phyloP scores from a whole-genome alignment of 768 basidiomycete species.

The Pisolithus marmoratus region DNA sequence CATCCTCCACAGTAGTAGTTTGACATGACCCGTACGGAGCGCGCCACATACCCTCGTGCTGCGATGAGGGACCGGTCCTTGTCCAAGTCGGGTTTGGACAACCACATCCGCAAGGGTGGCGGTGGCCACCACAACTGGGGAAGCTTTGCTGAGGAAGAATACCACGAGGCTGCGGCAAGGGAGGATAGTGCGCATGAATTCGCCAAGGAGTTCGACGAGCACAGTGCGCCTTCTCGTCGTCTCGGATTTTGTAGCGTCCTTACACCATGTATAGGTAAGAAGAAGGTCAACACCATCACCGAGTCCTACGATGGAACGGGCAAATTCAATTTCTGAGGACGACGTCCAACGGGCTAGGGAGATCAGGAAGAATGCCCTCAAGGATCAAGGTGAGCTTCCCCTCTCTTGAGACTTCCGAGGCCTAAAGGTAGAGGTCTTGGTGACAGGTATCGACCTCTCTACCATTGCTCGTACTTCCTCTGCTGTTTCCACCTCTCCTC shows the following conservation, averaged over 20 bases:
- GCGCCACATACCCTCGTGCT: slow-evolving; percentile 66
- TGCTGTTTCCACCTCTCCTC: slow-evolving; percentile 56
- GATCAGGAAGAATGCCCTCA: slow-evolving; percentile 71
- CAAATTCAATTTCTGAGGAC: slow-evolving; percentile 49
- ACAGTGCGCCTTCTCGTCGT: neutral
- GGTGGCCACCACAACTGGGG: slow-evolving; percentile 88
- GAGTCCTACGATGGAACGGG: slow-evolving; percentile 29
- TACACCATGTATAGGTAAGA: slow-evolving; percentile 11
- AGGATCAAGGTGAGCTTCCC: slow-evolving; percentile 42
- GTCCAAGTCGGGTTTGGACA: slow-evolving; percentile 71
- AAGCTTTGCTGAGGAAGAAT: slow-evolving; percentile 54
- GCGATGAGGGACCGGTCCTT: slow-evolving; percentile 72
- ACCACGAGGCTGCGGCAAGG: slow-evolving; percentile 52
- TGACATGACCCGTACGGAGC: slow-evolving; percentile 75
- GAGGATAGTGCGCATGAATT: slow-evolving; percentile 51
- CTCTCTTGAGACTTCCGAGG: neutral
- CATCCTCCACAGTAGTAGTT: neutral
- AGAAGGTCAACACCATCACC: slow-evolving; percentile 23
- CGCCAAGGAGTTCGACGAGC: slow-evolving; percentile 27
- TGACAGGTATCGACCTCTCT: slow-evolving; percentile 50
- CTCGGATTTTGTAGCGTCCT: slow-evolving; percentile 4
- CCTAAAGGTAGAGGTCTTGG: neutral
- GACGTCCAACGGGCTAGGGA: slow-evolving; percentile 59
- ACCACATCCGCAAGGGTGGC: slow-evolving; percentile 69
- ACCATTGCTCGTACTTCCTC: slow-evolving; percentile 81